phyloP scores from a whole-genome alignment of 805 yeast genomes.

The Candida ovalis region DNA sequence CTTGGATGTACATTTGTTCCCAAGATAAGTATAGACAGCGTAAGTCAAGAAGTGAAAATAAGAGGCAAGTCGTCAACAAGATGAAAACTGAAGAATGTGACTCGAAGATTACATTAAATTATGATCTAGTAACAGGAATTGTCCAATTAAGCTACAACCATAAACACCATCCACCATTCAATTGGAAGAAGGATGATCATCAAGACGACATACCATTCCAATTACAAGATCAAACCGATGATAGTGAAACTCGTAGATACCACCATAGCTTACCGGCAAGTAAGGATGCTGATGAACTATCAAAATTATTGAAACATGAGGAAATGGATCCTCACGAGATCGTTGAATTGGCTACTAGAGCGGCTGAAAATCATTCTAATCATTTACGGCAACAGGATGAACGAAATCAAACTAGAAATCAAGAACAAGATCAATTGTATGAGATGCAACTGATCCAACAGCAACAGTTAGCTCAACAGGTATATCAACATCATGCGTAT shows the following conservation, averaged over 20 bases:
- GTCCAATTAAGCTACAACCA: conserved; percentile 37
- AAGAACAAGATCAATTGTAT: conserved; percentile 12
- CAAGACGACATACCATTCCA: conserved; percentile 18
- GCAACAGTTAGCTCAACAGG: conserved; percentile 17
- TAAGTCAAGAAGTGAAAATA: conserved; percentile 37
- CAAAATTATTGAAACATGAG: conserved; percentile 19
- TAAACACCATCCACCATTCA: conserved; percentile 37
- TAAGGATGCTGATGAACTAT: conserved; percentile 19
- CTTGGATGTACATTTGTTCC: conserved; percentile 43
- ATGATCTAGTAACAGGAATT: conserved; percentile 36
- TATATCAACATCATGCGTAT: conserved; percentile 9
- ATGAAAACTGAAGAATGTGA: conserved; percentile 39
- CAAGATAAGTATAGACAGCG: conserved; percentile 42
- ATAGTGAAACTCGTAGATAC: conserved; percentile 9
- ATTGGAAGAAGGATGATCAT: conserved; percentile 27
- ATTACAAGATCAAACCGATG: conserved; percentile 11
- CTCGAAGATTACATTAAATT: conserved; percentile 36
- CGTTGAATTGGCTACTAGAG: conserved; percentile 23
- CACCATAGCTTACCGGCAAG: conserved; percentile 8
- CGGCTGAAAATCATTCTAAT: conserved; percentile 17
- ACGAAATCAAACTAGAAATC: background rate
- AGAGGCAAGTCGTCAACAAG: conserved; percentile 36
- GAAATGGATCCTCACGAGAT: conserved; percentile 21
- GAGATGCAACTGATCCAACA: conserved; percentile 18
- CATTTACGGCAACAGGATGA: conserved; percentile 4